Percentiles rank a stretch among this genome's conserved stretches.
These are phyloP conservation scores for Helianthus tuberosus DNA, from an alignment of 129 eudicot genomes.

Conservation along the genomic window DNA sequence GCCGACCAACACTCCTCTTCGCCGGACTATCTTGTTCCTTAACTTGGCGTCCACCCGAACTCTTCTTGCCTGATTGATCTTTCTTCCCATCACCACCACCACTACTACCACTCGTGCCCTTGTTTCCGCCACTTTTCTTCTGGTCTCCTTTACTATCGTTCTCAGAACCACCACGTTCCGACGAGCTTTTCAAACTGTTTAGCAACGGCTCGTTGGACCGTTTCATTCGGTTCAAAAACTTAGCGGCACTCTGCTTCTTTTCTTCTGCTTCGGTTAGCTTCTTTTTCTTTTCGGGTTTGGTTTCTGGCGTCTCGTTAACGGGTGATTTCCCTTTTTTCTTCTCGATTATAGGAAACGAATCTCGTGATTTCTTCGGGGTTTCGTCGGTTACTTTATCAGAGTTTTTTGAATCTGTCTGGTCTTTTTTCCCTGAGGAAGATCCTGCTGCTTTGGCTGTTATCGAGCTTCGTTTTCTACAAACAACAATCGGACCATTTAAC, in stretches of 20 bases:
- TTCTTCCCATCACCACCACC: slow-evolving; percentile 44
- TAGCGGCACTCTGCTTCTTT: slow-evolving; percentile 62
- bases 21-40: slow-evolving; percentile 56
- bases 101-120: slow-evolving; percentile 23
- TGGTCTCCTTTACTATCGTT: slow-evolving; percentile 27
- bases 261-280: slow-evolving; percentile 40
- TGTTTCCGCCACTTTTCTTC: slow-evolving; percentile 42
- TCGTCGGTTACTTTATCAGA: slow-evolving; percentile 34
- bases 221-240: slow-evolving; percentile 57
- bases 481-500: slow-evolving; percentile 51
- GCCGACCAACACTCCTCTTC: slow-evolving; percentile 60
- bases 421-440: slow-evolving; percentile 49
- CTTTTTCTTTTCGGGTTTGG: slow-evolving; percentile 43
- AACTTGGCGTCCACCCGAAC: slow-evolving; percentile 32
- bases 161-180: slow-evolving; percentile 35
- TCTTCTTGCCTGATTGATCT: slow-evolving; percentile 38
- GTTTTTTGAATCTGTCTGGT: slow-evolving; percentile 41
- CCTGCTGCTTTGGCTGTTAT: slow-evolving; percentile 55
- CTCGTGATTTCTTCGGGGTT: slow-evolving; percentile 51
- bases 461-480: slow-evolving; percentile 76
- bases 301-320: slow-evolving; percentile 32
- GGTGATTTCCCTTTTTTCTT: slow-evolving; percentile 46
- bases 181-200: slow-evolving; percentile 45
- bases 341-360: slow-evolving; percentile 31
- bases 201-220: slow-evolving; percentile 40